A percentile compares a stretch with the other conserved stretches of the same genome.
These are phyloP conservation scores for Echium plantagineum DNA, from an alignment of 257 asterid species.

Conservation along the genomic window DNA sequence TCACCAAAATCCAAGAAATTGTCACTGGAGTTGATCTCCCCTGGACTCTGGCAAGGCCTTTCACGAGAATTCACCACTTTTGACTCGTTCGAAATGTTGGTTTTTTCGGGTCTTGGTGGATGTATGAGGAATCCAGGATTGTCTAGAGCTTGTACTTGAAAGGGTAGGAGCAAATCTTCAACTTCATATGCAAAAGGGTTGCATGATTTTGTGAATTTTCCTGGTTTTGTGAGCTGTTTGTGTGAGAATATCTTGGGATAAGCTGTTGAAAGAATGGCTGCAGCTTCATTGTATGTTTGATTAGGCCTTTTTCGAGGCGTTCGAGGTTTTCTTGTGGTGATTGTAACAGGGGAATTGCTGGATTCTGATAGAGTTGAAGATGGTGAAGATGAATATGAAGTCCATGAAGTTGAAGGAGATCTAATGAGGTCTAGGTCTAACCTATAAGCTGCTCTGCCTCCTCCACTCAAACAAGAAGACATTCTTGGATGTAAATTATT, in stretches of 20 bases:
- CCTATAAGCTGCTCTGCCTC: conserved; percentile 51
- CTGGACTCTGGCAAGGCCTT: conserved; percentile 50
- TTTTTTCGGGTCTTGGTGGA: conserved; percentile 18
- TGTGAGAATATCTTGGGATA: conserved; percentile 67
- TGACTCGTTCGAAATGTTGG: conserved; percentile 18
- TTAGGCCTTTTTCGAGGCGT: conserved; percentile 89
- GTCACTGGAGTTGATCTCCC: conserved; percentile 44
- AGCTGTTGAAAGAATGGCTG: conserved; percentile 72
- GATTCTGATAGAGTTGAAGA: conserved; percentile 79
- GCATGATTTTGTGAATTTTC: conserved; percentile 33
- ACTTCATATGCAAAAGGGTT: conserved; percentile 36
- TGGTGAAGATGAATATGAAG: conserved; percentile 66
- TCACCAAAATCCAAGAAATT: conserved; percentile 17
- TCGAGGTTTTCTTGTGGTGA: conserved; percentile 71
- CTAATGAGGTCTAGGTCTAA: conserved; percentile 59
- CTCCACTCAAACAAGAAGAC: conserved; percentile 70
- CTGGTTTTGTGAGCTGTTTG: conserved; percentile 31
- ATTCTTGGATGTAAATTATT: conserved; percentile 12
- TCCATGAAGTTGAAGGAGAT: conserved; percentile 69
- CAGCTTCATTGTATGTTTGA: conserved; percentile 85
- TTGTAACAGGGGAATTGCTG: conserved; percentile 48
- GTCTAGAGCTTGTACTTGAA: conserved; percentile 18
- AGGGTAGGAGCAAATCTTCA: conserved; percentile 47
- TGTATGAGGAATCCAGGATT: conserved; percentile 26
- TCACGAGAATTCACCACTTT: conserved; percentile 16